Evolutionary conservation across 345 rosid genomes (phyloP).

Genomic region (Geranium rotundifolium): DNA sequence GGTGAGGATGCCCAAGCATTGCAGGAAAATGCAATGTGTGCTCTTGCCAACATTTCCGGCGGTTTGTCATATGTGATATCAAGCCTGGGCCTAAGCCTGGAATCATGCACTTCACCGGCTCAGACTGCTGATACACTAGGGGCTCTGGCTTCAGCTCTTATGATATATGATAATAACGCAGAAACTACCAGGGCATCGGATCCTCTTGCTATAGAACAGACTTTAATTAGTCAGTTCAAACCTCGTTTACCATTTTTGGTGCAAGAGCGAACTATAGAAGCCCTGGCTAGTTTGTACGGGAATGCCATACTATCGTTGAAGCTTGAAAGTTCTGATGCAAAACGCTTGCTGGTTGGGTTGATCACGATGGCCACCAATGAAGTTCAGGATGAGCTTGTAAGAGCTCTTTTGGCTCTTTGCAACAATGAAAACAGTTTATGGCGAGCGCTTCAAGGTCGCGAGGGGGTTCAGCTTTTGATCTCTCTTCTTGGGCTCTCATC

Average conservation of each 20-base stretch:
- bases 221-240: constrained; percentile 81
- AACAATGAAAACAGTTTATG: constrained; percentile 78
- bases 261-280: constrained; percentile 96
- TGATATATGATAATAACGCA: constrained; percentile 91
- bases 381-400: constrained; percentile 87
- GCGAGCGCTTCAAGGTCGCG: constrained; percentile 97
- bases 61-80: constrained; percentile 95
- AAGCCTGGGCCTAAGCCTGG: constrained; percentile 99
- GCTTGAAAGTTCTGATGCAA: constrained; percentile 79
- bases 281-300: constrained; percentile 96
- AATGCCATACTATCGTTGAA: constrained; percentile 64
- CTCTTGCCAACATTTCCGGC: constrained; percentile 97
- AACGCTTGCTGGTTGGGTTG: constrained; percentile 24
- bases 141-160: constrained; percentile 96
- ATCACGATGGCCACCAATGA: constrained; percentile 85
- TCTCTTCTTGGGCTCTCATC: no score
- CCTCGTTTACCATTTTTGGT: constrained; percentile 71
- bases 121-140: constrained; percentile 96
- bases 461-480: constrained; percentile 64
- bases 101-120: constrained; percentile 89
- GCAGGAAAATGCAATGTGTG: constrained; percentile 99
- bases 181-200: constrained; percentile 80
- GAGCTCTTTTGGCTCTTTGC: constrained; percentile 84
- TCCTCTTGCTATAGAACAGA: constrained; percentile 68
- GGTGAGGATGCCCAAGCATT: constrained; percentile 96